Conservation (phyloP, 371 early-diverging fungal species). For the Mortierella sp. region DNA sequence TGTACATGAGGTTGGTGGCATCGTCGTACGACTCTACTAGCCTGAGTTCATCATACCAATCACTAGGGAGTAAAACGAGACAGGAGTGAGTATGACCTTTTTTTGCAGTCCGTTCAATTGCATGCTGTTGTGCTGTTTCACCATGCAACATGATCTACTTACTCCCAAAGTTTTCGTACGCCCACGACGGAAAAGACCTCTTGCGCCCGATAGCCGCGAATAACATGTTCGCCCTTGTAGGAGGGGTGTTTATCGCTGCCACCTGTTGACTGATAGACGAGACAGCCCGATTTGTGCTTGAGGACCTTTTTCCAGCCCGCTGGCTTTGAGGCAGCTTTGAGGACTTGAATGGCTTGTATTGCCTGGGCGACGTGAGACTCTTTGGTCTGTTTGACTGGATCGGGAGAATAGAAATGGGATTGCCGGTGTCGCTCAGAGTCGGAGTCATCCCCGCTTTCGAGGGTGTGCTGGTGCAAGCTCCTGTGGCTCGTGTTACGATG, state of each 20-base stretch:
- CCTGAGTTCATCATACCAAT: conserved; percentile 56
- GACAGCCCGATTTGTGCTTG: conserved; percentile 73
- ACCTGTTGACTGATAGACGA: conserved; percentile 64
- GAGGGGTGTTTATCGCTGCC: conserved; percentile 63
- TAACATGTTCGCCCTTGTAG: conserved; percentile 71
- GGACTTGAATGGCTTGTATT: conserved; percentile 41
- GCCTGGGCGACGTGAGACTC: conserved; percentile 50
- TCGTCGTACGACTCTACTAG: conserved; percentile 53
- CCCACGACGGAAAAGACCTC: conserved; percentile 75
- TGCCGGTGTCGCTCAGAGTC: conserved; percentile 25
- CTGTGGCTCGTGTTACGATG: conserved; percentile 25
- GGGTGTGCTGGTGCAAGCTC: conserved; percentile 10
- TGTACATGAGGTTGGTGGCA: conserved; percentile 54
- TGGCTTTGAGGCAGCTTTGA: conserved; percentile 47
- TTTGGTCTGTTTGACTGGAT: conserved; percentile 42
- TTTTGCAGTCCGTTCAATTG: neutral
- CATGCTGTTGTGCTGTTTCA: neutral
- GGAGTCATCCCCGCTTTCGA: conserved; percentile 40
- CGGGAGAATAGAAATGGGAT: conserved; percentile 30
- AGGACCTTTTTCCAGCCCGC: conserved; percentile 72
- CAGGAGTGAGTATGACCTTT: neutral
- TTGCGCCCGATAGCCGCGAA: conserved; percentile 73
- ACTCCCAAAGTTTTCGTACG: conserved; percentile 75
- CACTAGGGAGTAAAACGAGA: conserved; percentile 13
- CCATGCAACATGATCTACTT: conserved; percentile 9